Conservation (phyloP, 2,329 filamentous ascomycete genomes). For the Chrysosporium queenslandicum region DNA sequence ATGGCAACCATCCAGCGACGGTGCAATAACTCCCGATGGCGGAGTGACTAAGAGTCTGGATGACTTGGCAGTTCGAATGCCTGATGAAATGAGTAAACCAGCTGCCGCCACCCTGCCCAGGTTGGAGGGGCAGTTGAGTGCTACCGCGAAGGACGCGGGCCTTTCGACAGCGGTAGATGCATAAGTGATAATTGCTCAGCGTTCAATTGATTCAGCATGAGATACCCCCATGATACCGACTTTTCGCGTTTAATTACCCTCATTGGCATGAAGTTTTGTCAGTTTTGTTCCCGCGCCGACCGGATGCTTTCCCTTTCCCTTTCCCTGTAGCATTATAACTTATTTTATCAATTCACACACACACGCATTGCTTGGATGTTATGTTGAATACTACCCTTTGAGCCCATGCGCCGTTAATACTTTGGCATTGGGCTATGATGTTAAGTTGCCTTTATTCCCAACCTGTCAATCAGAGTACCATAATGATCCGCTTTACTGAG, state of each 20-base stretch:
- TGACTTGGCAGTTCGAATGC: not conserved
- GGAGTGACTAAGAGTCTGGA: slow-evolving; percentile 3
- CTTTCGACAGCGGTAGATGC: not conserved
- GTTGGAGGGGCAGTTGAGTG: slow-evolving; percentile 1
- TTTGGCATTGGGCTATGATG: no score
- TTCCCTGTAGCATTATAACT: no score
- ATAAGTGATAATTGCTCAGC: slow-evolving; percentile 2
- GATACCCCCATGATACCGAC: slow-evolving; percentile 4
- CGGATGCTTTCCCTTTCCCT: not conserved
- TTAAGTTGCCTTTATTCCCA: no score
- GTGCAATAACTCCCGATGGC: slow-evolving; percentile 1
- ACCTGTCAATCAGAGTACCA: no score
- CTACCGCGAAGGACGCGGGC: not conserved
- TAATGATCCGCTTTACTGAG: no score
- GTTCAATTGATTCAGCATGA: slow-evolving; percentile 3
- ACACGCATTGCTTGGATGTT: no score
- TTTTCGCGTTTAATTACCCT: not conserved
- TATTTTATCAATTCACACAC: no score
- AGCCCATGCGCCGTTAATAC: no score
- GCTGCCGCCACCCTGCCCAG: not conserved
- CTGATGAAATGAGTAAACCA: not conserved
- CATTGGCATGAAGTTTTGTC: not conserved
- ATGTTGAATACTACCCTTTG: no score
- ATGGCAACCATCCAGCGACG: slow-evolving; percentile 53
- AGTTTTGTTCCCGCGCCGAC: not conserved